Base-by-base conservation (phyloP, 352 stramenopile species). In the Phytophthora crassamura region DNA sequence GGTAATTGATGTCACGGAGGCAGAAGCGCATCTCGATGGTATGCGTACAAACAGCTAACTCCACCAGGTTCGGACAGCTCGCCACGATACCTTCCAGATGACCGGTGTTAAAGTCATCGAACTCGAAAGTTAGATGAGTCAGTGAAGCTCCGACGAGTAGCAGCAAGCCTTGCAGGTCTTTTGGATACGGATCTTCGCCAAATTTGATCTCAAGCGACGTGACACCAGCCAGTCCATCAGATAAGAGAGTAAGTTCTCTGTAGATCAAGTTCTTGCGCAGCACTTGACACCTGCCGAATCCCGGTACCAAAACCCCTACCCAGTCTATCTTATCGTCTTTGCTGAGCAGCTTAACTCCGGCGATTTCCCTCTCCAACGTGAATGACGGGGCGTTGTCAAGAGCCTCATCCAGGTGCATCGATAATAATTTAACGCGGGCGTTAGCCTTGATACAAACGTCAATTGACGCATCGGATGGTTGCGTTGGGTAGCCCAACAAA, bases 221-320 rank as follows among this genome's bases (percentile, higher is more conserved):
- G 28, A 65, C 53, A 9, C 65, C 65, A 34, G 65, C 65, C 20
- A 73, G 46, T 18, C 65, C 60, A 15, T 59, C 69, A 7, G 52
- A 7, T 39, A 35, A 40, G 32, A 69, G 50, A 25, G 50, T 40
- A 7, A 61, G 36, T 15, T 61, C 30, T 65, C 48, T 56, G 20
- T 54, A 49, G 11, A 49, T 18, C 3, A 73, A 16, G 16, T 11
- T 58, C 3, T 15, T 48, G 28, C 39, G 46, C 22, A 55, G 52
- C n/a, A 61, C 59, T 43, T 55, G 51, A 18, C 65, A 73, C n/a
- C 34, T 69, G 1, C 65, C 65, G 33, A 69, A 73, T 2, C 59
- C 65, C 48, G 65, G 65, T 7, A 73, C 33, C 12, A 73, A 47
- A 5, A 56, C 65, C 10, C 53, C 38, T 28, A 64, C 30, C 40